phyloP scores from a whole-genome alignment of 768 basidiomycete genomes.

The Leccinum boreale region DNA sequence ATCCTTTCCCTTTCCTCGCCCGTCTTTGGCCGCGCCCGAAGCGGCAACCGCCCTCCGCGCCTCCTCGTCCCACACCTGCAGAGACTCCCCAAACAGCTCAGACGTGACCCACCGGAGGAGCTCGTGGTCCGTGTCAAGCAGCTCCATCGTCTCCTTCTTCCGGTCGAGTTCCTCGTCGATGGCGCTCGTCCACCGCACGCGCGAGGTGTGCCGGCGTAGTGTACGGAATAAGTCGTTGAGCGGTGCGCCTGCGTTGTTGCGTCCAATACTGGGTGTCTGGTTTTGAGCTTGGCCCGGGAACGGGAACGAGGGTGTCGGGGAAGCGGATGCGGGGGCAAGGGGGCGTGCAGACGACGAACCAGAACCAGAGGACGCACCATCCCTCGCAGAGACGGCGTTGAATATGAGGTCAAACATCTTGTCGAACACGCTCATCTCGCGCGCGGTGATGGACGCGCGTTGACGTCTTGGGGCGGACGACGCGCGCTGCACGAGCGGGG shows the following conservation, averaged over 20 bases:
- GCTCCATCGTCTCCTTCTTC: conserved; percentile 70
- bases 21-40: not conserved
- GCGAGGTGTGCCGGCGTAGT: conserved; percentile 50
- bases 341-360: not conserved
- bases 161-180: conserved; percentile 57
- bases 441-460: conserved; percentile 63
- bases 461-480: conserved; percentile 22
- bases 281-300: not conserved
- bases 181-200: conserved; percentile 48
- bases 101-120: conserved; percentile 70
- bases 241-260: conserved; percentile 2
- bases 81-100: conserved; percentile 64
- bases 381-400: conserved; percentile 43
- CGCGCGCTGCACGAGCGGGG: conserved; percentile 6
- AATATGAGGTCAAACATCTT: conserved; percentile 76
- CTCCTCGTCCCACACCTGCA: conserved; percentile 38
- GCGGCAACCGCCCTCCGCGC: conserved; percentile 36
- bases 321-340: not conserved
- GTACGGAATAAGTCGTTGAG: conserved; percentile 53
- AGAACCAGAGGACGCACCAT: conserved; percentile 2
- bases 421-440: conserved; percentile 63
- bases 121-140: conserved; percentile 63
- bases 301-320: not conserved
- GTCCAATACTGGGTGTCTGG: conserved; percentile 15
- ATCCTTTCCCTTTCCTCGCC: not conserved